phyloP scores from a whole-genome alignment of 164 flowering plant species.

The Tetracentron sinense region DNA sequence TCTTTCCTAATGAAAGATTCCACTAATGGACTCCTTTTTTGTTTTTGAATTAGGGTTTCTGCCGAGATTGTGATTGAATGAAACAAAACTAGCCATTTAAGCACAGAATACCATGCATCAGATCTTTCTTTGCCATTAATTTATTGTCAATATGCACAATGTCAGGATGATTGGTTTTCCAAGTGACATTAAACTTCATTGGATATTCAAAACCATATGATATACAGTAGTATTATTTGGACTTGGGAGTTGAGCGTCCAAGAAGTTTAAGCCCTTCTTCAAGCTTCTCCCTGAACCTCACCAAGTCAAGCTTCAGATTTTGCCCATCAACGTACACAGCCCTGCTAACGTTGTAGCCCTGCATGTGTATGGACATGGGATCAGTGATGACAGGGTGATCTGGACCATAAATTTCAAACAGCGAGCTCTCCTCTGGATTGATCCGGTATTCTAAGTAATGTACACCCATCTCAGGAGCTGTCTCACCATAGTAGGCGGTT shows the following conservation, averaged over 20 bases:
- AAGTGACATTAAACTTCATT: too few relatives aligned
- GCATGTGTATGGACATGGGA: conserved; percentile 20
- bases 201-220: too few relatives aligned
- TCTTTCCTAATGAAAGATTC: background rate
- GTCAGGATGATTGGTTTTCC: too few relatives aligned
- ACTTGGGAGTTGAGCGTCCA: conserved; percentile 6
- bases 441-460: conserved; percentile 41
- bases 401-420: conserved; percentile 25
- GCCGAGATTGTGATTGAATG: too few relatives aligned
- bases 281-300: conserved; percentile 36
- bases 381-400: conserved; percentile 32
- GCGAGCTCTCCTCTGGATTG: conserved; percentile 39
- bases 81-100: too few relatives aligned
- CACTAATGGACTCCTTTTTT: background rate
- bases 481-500: conserved; percentile 23
- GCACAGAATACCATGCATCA: too few relatives aligned
- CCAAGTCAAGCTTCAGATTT: conserved; percentile 31
- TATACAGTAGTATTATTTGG: too few relatives aligned
- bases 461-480: conserved; percentile 29
- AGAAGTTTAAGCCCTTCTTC: conserved; percentile 27
- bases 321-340: conserved; percentile 41
- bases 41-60: too few relatives aligned
- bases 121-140: too few relatives aligned
- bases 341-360: conserved; percentile 27
- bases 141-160: too few relatives aligned